Conservation (phyloP, 2,329 filamentous ascomycete genomes). For the Fusarium sp. region DNA sequence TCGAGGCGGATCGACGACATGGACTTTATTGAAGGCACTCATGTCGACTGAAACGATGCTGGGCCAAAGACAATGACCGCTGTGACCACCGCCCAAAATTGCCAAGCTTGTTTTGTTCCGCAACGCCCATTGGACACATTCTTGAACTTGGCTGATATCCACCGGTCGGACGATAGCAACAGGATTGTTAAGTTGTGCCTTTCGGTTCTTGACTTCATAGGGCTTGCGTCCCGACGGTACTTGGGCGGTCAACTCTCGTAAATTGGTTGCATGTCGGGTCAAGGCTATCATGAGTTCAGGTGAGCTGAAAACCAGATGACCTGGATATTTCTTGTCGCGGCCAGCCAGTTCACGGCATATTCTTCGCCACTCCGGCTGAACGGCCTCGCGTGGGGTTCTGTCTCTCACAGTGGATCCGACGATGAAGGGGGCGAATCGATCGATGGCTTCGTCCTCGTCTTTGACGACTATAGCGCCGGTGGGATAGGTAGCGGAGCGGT, state of each 20-base stretch:
- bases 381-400: constrained; percentile 45
- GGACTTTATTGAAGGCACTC: constrained; percentile 64
- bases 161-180: constrained; percentile 61
- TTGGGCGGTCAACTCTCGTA: constrained; percentile 57
- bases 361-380: constrained; percentile 60
- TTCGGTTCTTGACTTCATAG: constrained; percentile 62
- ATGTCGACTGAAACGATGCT: constrained; percentile 70
- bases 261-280: constrained; percentile 57
- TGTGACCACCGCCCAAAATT: constrained; percentile 70
- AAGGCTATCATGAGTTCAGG: constrained; percentile 66
- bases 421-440: constrained; percentile 66
- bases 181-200: constrained; percentile 60
- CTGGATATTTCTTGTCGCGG: constrained; percentile 52
- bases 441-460: constrained; percentile 60
- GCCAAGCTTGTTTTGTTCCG: constrained; percentile 59
- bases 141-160: constrained; percentile 62
- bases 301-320: constrained; percentile 60
- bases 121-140: constrained; percentile 69
- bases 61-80: constrained; percentile 67
- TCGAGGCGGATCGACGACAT: constrained; percentile 53
- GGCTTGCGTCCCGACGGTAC: constrained; percentile 53
- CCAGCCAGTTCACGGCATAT: constrained; percentile 63
- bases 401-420: constrained; percentile 58
- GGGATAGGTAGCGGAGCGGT: constrained; percentile 61
- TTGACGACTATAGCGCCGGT: constrained; percentile 57